Evolutionary conservation across 2,329 filamentous ascomycete genomes (phyloP), one percentile per base, ranked within the genome.

Genomic region (Dothideomycetes sp.): DNA sequence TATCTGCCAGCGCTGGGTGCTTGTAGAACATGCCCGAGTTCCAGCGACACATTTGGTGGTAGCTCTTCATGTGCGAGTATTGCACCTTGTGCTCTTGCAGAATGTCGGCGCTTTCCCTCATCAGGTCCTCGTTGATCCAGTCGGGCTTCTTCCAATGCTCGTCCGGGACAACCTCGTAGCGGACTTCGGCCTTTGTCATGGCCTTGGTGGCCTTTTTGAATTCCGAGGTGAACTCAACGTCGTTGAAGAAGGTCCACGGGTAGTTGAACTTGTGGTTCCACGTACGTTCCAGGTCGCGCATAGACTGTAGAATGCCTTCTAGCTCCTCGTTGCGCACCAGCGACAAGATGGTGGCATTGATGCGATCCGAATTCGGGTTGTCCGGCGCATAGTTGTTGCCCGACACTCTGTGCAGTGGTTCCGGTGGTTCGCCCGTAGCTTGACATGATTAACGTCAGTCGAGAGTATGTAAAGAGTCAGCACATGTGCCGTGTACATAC

Each of bases 201-300:
- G 80, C 85, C 47, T 74, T 70, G 1, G 88, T 96, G 62, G 74
- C 77, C 54, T 68, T 69, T 67, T 93, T 96, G 69, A 98, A 98
- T 54, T 96, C 88, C 12, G 91, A 83, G 3, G 82, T 80, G 57
- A 98, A 98, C 12, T 85, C 84, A 38, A 84, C 80, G 57, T 98
- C 89, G 65, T 98, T 98, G 73, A 98, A 93, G 62, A 98, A 98
- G 7, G 87, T 95, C 86, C 91, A 98, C 0, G 91, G 91, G 59
- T 98, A 98, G 69, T 98, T 98, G 76, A 96, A 98, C 59, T 98
- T 98, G 70, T 78, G 71, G 57, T 98, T 98, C 87, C 88, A 98
- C 1, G 89, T 96, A 50, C 82, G 70, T 66, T 98, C 91, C 45
- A 98, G 72, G 57, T 98, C 89, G 41, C 65, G 65, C 85, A 98